phyloP scores from a whole-genome alignment of 345 rosid genomes.

The Salix udensis region DNA sequence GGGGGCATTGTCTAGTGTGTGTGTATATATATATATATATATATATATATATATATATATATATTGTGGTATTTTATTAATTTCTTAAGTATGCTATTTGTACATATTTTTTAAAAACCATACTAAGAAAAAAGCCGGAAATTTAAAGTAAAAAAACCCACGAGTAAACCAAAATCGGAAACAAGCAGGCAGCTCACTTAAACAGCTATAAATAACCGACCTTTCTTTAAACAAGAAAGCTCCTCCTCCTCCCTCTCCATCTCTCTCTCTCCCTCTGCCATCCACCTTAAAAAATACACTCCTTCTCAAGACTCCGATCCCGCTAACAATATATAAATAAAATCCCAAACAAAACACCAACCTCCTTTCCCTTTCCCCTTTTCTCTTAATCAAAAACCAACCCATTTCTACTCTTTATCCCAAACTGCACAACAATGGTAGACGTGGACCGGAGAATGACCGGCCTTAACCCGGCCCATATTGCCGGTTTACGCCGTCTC shows the following conservation, averaged over 20 bases:
- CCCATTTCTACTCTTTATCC: background rate
- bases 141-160: background rate
- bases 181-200: constrained; percentile 25
- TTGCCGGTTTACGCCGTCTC: constrained; percentile 91
- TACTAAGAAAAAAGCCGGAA: background rate
- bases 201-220: constrained; percentile 36
- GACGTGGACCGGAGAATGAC: constrained; percentile 96
- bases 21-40: too few species aligned
- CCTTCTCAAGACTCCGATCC: background rate
- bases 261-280: background rate
- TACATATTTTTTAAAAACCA: too few species aligned
- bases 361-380: background rate
- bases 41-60: too few species aligned
- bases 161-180: constrained; percentile 17
- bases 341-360: background rate
- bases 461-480: constrained; percentile 82
- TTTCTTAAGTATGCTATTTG: too few species aligned
- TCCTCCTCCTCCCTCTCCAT: background rate
- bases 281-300: background rate
- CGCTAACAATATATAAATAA: background rate
- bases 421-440: constrained; percentile 49
- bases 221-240: background rate
- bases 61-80: too few species aligned
- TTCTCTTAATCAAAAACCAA: background rate
- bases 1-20: too few species aligned